Evolutionary conservation across 306 rosid species (phyloP).

Genomic region (Fragaria nilgerrensis): DNA sequence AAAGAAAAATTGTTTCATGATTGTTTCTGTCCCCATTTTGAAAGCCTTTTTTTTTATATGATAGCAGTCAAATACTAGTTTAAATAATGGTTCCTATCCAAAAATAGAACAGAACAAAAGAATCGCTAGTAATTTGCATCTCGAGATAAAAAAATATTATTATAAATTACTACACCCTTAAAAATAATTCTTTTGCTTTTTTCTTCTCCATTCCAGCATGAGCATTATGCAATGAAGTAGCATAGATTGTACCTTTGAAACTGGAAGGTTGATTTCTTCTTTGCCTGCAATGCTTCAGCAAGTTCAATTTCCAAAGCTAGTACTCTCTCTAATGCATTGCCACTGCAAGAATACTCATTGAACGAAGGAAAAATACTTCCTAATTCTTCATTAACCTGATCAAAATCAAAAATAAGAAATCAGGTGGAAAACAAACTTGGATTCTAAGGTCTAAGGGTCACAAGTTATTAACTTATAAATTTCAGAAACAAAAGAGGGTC

Average conservation of each 20-base stretch:
- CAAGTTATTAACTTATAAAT: background rate
- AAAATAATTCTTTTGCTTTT: background rate
- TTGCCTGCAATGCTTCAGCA: constrained; percentile 80
- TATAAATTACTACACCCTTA: background rate
- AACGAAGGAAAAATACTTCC: constrained; percentile 70
- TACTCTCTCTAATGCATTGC: constrained; percentile 92
- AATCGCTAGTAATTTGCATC: background rate
- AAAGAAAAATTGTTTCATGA: background rate
- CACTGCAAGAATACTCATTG: constrained; percentile 52
- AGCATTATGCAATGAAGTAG: background rate
- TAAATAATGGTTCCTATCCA: background rate
- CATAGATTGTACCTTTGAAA: constrained; percentile 74
- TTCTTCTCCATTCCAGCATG: constrained; percentile 11
- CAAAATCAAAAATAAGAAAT: constrained; percentile 22
- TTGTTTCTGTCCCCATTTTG: background rate
- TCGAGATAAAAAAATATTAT: background rate
- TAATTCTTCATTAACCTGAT: constrained; percentile 83
- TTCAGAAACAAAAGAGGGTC: background rate
- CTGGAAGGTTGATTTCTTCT: constrained; percentile 65
- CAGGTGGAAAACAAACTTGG: background rate
- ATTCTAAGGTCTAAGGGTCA: constrained; percentile 12
- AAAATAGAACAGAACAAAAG: background rate
- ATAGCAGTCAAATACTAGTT: background rate
- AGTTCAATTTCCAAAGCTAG: constrained; percentile 95
- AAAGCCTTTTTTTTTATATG: background rate